phyloP scores from a whole-genome alignment of 768 basidiomycete species.

The Stropharia rugosoannulata region DNA sequence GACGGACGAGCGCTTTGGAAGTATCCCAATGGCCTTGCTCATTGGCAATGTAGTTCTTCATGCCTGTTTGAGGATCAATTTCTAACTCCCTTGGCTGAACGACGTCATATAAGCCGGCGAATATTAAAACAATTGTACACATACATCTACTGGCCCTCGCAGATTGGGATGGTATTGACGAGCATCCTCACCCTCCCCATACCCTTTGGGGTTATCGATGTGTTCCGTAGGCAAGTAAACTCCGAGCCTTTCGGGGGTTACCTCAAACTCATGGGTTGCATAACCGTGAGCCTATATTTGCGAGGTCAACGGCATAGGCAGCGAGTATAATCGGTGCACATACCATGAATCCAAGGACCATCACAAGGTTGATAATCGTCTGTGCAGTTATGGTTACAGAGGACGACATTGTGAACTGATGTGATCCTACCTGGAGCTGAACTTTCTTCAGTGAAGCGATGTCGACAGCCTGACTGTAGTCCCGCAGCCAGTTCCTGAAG shows the following conservation, averaged over 20 bases:
- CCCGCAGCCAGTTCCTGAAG: constrained; percentile 80
- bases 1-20: constrained; percentile 73
- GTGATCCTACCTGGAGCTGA: constrained; percentile 56
- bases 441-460: constrained; percentile 77
- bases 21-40: constrained; percentile 87
- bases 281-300: constrained; percentile 71
- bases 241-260: constrained; percentile 79
- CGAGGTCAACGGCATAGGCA: not conserved
- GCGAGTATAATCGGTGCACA: constrained; percentile 10
- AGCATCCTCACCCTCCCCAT: constrained; percentile 82
- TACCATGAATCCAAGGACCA: constrained; percentile 90
- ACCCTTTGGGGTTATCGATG: constrained; percentile 92
- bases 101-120: not conserved
- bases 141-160: constrained; percentile 79
- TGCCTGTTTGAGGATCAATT: constrained; percentile 80
- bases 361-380: constrained; percentile 86
- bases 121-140: constrained; percentile 11
- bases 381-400: constrained; percentile 24
- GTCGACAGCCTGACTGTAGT: constrained; percentile 88
- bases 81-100: constrained; percentile 75
- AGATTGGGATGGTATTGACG: constrained; percentile 73
- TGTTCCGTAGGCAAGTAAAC: constrained; percentile 89
- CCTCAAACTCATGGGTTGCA: constrained; percentile 83
- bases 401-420: not conserved
- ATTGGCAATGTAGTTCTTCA: constrained; percentile 97